Evolutionary conservation across 768 basidiomycete genomes (phyloP), one percentile per base, ranked within the genome.

Genomic region (Leccinellum luteum): DNA sequence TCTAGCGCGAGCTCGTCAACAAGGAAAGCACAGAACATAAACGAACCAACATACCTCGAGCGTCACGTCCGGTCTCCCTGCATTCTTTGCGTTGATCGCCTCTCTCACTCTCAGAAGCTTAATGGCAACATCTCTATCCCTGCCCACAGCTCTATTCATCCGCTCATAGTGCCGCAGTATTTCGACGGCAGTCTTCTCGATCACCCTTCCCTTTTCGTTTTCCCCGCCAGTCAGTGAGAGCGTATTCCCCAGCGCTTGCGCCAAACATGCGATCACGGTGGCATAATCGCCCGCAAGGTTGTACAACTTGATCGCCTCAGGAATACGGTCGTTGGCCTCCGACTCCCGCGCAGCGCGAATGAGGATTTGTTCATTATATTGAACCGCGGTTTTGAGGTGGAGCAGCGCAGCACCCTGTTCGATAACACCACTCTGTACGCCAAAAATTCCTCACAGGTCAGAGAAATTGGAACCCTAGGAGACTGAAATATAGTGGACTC

Each of bases 251-350:
- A 99, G 80, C 2, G 92, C 92, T 55, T 86, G 85, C 14, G 93
- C 92, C 34, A 98, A 87, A 53, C 91, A 92, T 7, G 85, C 80
- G 43, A 98, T 84, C 54, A 98, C 96, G 25, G 91, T 92, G 14
- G 82, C 75, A 69, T 94, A 94, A 61, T 95, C 90, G 32, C 92
- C 91, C 1, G 95, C 95, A 35, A 98, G 85, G 74, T 98, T 95
- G 76, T 94, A 98, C 45, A 99, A 77, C 69, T 94, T 93, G 76
- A 98, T 94, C 3, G 94, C 94, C 70, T 98, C 94, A 2, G 87
- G 81, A 38, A 91, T 80, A 31, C 90, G 88, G 66, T 92, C 87
- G 66, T 94, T 94, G 54, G 89, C 82, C 66, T 92, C 86, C 2
- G 90, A 89, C 61, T 91, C 81, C 30, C 81, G 81, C 0, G 96